phyloP scores from a whole-genome alignment of 2,329 filamentous ascomycete genomes.

The Pyrenochaeta sp. region DNA sequence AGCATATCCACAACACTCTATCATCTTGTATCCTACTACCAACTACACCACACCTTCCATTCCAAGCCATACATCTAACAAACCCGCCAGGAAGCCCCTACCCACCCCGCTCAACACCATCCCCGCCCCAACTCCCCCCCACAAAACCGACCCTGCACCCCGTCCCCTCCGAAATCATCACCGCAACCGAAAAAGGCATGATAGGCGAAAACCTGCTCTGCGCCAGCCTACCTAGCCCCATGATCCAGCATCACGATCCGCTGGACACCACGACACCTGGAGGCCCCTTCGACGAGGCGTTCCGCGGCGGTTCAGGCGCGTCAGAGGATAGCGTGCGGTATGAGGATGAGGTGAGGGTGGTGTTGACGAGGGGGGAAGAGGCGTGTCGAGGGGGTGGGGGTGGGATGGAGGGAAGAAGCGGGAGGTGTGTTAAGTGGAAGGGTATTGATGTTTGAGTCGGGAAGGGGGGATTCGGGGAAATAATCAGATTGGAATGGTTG shows the following conservation, averaged over 20 bases:
- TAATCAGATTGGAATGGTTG: neutral
- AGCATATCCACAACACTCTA: no score
- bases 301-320: no score
- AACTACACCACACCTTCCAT: no score
- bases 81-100: no score
- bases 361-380: conserved; percentile 16
- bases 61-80: no score
- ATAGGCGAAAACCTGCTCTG: conserved; percentile 26
- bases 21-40: no score
- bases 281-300: no score
- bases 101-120: no score
- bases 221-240: neutral
- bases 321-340: neutral
- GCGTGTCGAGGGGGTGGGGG: conserved; percentile 12
- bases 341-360: neutral
- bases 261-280: no score
- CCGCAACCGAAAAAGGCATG: conserved; percentile 32
- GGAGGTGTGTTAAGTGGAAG: conserved; percentile 28
- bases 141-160: conserved; percentile 1
- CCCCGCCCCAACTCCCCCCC: neutral
- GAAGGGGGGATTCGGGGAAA: no score
- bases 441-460: conserved; percentile 26
- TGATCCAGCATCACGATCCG: neutral
- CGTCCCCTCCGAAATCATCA: conserved; percentile 21
- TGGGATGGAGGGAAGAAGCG: conserved; percentile 10